Conservation (phyloP, 2,329 filamentous ascomycete genomes). For the Exophiala alcalophila region DNA sequence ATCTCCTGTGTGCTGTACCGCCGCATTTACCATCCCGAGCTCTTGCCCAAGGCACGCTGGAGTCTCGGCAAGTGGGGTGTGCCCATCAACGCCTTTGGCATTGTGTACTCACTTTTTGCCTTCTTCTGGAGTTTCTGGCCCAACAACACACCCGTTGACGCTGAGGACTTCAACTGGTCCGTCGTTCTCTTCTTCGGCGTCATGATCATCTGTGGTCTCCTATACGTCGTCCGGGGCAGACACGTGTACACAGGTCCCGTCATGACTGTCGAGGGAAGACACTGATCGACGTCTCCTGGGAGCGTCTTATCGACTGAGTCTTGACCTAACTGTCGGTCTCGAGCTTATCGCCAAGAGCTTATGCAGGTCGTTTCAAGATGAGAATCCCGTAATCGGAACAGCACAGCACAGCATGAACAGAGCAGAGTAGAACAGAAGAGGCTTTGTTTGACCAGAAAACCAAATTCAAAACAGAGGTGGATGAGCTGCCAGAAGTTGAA, state of each 20-base stretch:
- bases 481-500: too few species aligned
- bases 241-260: constrained; percentile 37
- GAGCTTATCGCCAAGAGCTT: too few species aligned
- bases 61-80: constrained; percentile 40
- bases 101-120: constrained; percentile 36
- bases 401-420: too few species aligned
- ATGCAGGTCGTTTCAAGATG: too few species aligned
- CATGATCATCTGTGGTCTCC: constrained; percentile 40
- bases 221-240: constrained; percentile 37
- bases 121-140: constrained; percentile 53
- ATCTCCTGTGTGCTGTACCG: constrained; percentile 47
- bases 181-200: constrained; percentile 44
- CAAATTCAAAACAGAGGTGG: too few species aligned
- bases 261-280: constrained; percentile 26
- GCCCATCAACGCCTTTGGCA: constrained; percentile 36
- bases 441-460: too few species aligned
- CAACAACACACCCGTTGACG: constrained; percentile 32
- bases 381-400: too few species aligned
- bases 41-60: constrained; percentile 43
- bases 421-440: too few species aligned
- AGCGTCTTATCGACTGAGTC: too few species aligned
- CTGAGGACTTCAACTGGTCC: constrained; percentile 50
- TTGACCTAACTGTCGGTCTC: too few species aligned
- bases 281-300: background rate
- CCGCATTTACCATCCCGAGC: constrained; percentile 38